These are phyloP conservation scores for Paraconiothyrium sp. DNA, from an alignment of 2,329 filamentous ascomycete species.

Conservation along the genomic window DNA sequence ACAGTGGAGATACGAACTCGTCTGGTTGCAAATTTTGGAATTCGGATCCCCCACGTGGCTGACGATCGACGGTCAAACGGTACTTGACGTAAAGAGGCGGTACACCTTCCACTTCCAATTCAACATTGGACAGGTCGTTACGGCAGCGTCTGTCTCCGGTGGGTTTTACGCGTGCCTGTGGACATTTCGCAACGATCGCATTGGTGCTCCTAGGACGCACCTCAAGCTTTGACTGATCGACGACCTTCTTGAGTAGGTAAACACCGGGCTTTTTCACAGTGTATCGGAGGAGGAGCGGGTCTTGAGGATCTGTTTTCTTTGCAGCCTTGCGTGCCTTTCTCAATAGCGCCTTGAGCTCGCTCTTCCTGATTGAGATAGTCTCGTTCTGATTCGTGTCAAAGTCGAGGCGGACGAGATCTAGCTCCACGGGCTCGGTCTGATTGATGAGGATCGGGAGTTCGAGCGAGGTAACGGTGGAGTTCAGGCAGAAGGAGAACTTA, in stretches of 20 bases:
- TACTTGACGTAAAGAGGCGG: conserved; percentile 94
- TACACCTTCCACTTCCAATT: conserved; percentile 84
- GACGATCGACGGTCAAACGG: conserved; percentile 84
- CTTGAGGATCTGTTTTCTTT: conserved; percentile 59
- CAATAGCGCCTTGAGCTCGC: conserved; percentile 78
- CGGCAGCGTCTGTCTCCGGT: conserved; percentile 77
- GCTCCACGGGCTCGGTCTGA: conserved; percentile 85
- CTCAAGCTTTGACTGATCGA: conserved; percentile 94
- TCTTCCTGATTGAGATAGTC: conserved; percentile 76
- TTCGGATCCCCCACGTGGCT: conserved; percentile 79
- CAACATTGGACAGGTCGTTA: conserved; percentile 86
- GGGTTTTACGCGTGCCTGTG: conserved; percentile 76
- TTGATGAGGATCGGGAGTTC: conserved; percentile 90
- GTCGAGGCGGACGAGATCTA: conserved; percentile 89
- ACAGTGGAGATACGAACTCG: conserved; percentile 79
- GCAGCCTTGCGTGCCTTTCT: conserved; percentile 71
- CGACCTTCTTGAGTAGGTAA: conserved; percentile 83
- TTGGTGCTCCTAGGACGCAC: conserved; percentile 80
- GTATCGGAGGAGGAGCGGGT: conserved; percentile 75
- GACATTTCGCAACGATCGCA: conserved; percentile 86
- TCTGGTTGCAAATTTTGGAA: conserved; percentile 95
- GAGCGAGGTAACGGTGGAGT: conserved; percentile 67
- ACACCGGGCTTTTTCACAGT: conserved; percentile 85
- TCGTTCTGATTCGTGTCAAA: conserved; percentile 83
- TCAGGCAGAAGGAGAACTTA: conserved; percentile 81